Conservation (phyloP, 768 basidiomycete species). For the Pisolithus albus region DNA sequence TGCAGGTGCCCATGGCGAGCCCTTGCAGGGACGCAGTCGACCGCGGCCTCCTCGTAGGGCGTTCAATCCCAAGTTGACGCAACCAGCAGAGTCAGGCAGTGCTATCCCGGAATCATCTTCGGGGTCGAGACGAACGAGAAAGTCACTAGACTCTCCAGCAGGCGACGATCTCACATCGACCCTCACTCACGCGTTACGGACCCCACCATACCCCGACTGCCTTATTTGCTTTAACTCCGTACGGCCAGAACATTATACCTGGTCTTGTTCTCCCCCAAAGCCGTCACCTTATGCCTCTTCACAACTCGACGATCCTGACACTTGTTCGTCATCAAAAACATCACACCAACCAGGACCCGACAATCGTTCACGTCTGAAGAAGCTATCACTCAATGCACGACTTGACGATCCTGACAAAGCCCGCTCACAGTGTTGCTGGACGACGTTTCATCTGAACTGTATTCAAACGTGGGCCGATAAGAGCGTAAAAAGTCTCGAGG, state of each 20-base stretch:
- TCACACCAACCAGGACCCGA: too few relatives aligned
- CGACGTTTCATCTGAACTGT: conserved; percentile 85
- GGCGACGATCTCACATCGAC: conserved; percentile 67
- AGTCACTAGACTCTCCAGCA: conserved; percentile 13
- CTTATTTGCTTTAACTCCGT: conserved; percentile 79
- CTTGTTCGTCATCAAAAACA: too few relatives aligned
- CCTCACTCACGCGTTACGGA: conserved; percentile 58
- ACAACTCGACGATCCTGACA: conserved; percentile 2
- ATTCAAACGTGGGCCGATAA: conserved; percentile 84
- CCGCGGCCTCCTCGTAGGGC: conserved; percentile 27
- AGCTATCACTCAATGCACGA: neutral
- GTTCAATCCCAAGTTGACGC: conserved; percentile 33
- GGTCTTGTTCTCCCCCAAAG: conserved; percentile 73
- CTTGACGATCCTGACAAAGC: conserved; percentile 11
- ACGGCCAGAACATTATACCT: conserved; percentile 71
- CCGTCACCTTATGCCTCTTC: conserved; percentile 3
- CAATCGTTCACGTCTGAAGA: too few relatives aligned
- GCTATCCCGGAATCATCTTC: conserved; percentile 1
- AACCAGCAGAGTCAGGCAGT: conserved; percentile 1
- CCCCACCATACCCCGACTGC: conserved; percentile 71
- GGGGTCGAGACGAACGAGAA: conserved; percentile 5
- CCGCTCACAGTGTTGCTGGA: conserved; percentile 71
- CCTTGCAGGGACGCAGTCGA: neutral
- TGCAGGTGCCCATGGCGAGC: neutral
- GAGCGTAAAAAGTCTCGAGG: conserved; percentile 64